Percentiles rank a stretch among this genome's conserved stretches.
These are phyloP conservation scores for Debaryomyces psychrophilus DNA, from an alignment of 1,139 yeast genomes.

Conservation along the genomic window DNA sequence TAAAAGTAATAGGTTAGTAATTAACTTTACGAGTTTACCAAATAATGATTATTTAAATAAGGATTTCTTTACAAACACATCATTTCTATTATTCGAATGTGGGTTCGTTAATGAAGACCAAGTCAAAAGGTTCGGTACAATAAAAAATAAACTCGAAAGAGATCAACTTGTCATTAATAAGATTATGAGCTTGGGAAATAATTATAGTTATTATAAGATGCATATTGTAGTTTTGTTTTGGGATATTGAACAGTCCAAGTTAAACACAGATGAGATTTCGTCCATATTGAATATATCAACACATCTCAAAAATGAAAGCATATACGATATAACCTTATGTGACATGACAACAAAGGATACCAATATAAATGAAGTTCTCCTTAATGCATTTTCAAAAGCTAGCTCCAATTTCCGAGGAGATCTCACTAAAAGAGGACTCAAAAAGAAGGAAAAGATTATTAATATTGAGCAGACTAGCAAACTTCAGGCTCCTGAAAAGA, in stretches of 20 bases:
- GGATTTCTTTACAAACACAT: slow-evolving; percentile 39
- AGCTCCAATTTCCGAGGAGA: slow-evolving; percentile 31
- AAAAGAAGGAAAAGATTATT: slow-evolving; percentile 19
- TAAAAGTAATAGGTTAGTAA: slow-evolving; percentile 25
- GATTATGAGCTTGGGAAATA: slow-evolving; percentile 38
- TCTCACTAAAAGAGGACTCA: slow-evolving; percentile 35
- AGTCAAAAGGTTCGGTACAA: slow-evolving; percentile 16
- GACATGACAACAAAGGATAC: slow-evolving; percentile 36
- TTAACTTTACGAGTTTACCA: slow-evolving; percentile 44
- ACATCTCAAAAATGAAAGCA: slow-evolving; percentile 14
- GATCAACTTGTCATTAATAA: slow-evolving; percentile 44
- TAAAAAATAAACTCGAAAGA: slow-evolving; percentile 34
- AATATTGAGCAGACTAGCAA: slow-evolving; percentile 5
- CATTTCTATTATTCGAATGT: slow-evolving; percentile 50
- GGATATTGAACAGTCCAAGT: slow-evolving; percentile 33
- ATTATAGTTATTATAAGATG: slow-evolving; percentile 37
- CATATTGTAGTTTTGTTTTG: slow-evolving; percentile 44
- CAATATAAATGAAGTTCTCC: slow-evolving; percentile 34
- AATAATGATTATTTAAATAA: slow-evolving; percentile 35
- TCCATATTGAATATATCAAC: slow-evolving; percentile 21
- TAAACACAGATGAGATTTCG: slow-evolving; percentile 22
- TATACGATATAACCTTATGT: slow-evolving; percentile 32
- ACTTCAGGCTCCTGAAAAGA: slow-evolving; percentile 11
- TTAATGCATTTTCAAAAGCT: slow-evolving; percentile 28
- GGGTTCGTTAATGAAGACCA: slow-evolving; percentile 34